Conservation (phyloP, 2,329 filamentous ascomycete species). For the Raffaelea ambrosiae region DNA sequence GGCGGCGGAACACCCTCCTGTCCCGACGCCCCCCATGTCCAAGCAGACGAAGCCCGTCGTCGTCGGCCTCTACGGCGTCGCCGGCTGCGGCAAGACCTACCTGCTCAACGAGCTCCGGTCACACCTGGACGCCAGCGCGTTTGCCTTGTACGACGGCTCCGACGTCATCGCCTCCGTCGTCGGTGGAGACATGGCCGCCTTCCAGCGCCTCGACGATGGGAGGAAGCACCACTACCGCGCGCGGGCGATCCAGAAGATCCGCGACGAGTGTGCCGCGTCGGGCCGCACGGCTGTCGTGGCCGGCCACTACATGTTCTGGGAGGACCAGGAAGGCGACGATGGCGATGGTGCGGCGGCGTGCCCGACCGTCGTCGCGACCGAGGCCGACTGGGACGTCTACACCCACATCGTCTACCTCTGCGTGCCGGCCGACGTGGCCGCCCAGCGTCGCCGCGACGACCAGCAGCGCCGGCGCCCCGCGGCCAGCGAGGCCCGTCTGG, state of each 20-base stretch:
- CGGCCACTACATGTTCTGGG: conserved; percentile 50
- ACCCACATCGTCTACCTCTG: conserved; percentile 53
- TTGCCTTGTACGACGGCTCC: conserved; percentile 45
- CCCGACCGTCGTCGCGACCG: conserved; percentile 27
- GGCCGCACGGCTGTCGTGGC: conserved; percentile 37
- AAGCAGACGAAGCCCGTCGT: background rate
- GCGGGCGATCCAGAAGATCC: conserved; percentile 36
- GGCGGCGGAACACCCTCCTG: too few relatives aligned
- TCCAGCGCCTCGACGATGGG: conserved; percentile 28
- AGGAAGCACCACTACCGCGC: conserved; percentile 30
- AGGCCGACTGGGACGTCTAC: conserved; percentile 35
- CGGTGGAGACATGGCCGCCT: conserved; percentile 37
- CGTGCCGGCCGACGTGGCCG: conserved; percentile 25
- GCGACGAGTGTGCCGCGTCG: conserved; percentile 22
- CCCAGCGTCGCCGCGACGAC: conserved; percentile 29
- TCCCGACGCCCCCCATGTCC: too few relatives aligned
- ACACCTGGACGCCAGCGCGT: conserved; percentile 23
- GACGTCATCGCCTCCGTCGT: conserved; percentile 32
- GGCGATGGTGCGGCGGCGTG: conserved; percentile 7
- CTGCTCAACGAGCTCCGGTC: conserved; percentile 30
- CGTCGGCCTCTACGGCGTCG: conserved; percentile 2
- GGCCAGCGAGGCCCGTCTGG: conserved; percentile 27
- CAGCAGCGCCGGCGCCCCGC: conserved; percentile 22
- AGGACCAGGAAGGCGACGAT: conserved; percentile 18
- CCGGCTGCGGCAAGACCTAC: conserved; percentile 28